phyloP scores from a whole-genome alignment of 768 basidiomycete genomes.

The Gymnopilus dilepis region DNA sequence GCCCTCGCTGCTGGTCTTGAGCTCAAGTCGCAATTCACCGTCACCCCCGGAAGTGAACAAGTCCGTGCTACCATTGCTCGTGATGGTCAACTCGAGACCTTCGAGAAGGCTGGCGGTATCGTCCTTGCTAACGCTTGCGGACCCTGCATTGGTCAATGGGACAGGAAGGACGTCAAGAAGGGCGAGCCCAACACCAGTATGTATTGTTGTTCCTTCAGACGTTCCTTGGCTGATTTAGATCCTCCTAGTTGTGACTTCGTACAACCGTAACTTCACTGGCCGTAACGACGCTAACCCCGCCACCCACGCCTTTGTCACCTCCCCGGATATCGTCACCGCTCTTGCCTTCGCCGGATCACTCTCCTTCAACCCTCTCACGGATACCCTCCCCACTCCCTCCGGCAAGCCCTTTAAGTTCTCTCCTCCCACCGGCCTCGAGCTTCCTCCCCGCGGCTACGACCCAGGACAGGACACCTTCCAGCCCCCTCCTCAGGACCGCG shows the following conservation, averaged over 20 bases:
- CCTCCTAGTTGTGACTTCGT: constrained; percentile 89
- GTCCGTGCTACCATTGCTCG: constrained; percentile 97
- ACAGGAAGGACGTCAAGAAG: constrained; percentile 95
- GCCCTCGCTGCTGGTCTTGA: constrained; percentile 86
- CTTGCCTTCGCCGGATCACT: constrained; percentile 94
- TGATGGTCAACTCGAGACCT: constrained; percentile 89
- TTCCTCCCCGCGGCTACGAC: constrained; percentile 95
- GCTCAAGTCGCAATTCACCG: constrained; percentile 93
- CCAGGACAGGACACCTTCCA: constrained; percentile 98
- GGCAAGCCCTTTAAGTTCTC: constrained; percentile 98
- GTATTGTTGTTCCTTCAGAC: constrained; percentile 34
- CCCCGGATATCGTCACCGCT: constrained; percentile 95
- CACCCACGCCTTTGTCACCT: constrained; percentile 95
- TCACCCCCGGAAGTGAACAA: constrained; percentile 98
- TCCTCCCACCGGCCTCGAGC: constrained; percentile 89
- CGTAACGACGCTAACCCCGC: constrained; percentile 99
- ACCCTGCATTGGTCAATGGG: constrained; percentile 99
- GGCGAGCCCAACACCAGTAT: constrained; percentile 94
- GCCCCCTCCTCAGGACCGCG: constrained; percentile 86
- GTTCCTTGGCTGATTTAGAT: constrained; percentile 12
- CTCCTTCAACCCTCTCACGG: constrained; percentile 96
- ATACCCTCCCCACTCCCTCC: constrained; percentile 84
- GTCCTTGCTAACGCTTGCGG: constrained; percentile 99
- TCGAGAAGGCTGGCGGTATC: constrained; percentile 88
- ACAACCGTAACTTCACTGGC: constrained; percentile 99